Percentiles rank a stretch among this genome's conserved stretches.
Evolutionary conservation across 1,284 basidiomycete genomes (phyloP).

Genomic region (Quambalaria eucalypti): DNA sequence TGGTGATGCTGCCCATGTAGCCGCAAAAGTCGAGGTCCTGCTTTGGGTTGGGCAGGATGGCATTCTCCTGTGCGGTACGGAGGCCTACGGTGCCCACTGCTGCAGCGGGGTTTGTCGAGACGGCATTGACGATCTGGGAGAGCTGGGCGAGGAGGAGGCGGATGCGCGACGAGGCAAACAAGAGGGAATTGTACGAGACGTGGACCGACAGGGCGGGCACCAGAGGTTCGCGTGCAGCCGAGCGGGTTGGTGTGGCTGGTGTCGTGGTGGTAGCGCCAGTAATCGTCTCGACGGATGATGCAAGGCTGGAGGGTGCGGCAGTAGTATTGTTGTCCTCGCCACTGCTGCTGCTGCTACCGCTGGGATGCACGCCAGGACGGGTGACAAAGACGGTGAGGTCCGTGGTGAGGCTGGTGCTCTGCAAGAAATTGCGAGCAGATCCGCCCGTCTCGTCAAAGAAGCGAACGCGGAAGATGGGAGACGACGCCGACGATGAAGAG

Average conservation of each 20-base stretch:
- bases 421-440: conserved; percentile 48
- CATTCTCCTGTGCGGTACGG: conserved; percentile 58
- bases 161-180: conserved; percentile 76
- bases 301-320: neutral
- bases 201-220: conserved; percentile 61
- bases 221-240: conserved; percentile 50
- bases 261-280: neutral
- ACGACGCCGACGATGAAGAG: neutral
- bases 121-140: conserved; percentile 63
- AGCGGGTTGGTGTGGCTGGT: conserved; percentile 7
- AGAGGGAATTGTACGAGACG: conserved; percentile 83
- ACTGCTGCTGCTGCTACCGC: conserved; percentile 1
- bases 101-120: conserved; percentile 54
- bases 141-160: conserved; percentile 76
- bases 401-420: conserved; percentile 61
- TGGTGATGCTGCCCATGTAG: conserved; percentile 89
- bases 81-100: conserved; percentile 37
- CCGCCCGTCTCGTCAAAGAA: conserved; percentile 88
- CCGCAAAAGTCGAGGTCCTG: conserved; percentile 93
- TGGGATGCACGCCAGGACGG: conserved; percentile 24
- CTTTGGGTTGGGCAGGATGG: conserved; percentile 72
- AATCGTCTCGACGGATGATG: conserved; percentile 1
- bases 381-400: conserved; percentile 71
- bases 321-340: conserved; percentile 13
- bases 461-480: conserved; percentile 75